Evolutionary conservation across 192 early-diverging fungal species (phyloP).

Genomic region (Linderina pennispora): DNA sequence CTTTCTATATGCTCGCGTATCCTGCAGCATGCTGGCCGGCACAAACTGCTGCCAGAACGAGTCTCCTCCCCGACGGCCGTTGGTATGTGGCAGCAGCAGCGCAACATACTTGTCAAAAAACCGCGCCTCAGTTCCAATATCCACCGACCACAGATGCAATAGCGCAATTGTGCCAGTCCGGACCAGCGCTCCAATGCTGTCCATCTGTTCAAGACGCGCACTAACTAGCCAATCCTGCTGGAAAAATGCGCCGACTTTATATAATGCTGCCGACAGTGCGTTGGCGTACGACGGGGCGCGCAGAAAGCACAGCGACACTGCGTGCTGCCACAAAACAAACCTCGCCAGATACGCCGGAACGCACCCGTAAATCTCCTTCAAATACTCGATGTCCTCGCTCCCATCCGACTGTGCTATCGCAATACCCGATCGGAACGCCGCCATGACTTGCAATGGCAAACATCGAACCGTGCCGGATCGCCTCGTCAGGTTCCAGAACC

Average conservation of each 20-base stretch:
- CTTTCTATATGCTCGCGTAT: no score
- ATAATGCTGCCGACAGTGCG: slow-evolving; percentile 30
- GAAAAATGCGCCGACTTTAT: slow-evolving; percentile 36
- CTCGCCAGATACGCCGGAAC: slow-evolving; percentile 26
- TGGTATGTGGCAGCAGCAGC: no score
- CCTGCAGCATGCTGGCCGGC: background rate
- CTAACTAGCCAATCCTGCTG: slow-evolving; percentile 36
- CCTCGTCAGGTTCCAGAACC: slow-evolving; percentile 1
- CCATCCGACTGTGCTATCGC: slow-evolving; percentile 20
- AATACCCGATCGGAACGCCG: slow-evolving; percentile 34
- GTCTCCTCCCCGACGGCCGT: no score
- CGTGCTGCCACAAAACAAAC: slow-evolving; percentile 43
- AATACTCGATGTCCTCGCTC: slow-evolving; percentile 27
- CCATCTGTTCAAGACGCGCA: slow-evolving; percentile 11
- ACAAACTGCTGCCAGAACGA: slow-evolving; percentile 31
- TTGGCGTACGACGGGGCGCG: slow-evolving; percentile 34
- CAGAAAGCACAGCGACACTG: slow-evolving; percentile 25
- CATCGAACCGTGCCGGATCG: slow-evolving; percentile 1
- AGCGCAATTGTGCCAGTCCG: slow-evolving; percentile 17
- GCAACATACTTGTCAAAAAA: slow-evolving; percentile 17
- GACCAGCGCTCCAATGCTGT: slow-evolving; percentile 4
- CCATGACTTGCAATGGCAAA: slow-evolving; percentile 18
- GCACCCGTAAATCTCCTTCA: slow-evolving; percentile 30
- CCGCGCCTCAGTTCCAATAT: slow-evolving; percentile 20
- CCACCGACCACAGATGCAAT: slow-evolving; percentile 25